These are phyloP conservation scores for Nakazawaea holstii DNA, from an alignment of 805 yeast genomes.

Conservation along the genomic window DNA sequence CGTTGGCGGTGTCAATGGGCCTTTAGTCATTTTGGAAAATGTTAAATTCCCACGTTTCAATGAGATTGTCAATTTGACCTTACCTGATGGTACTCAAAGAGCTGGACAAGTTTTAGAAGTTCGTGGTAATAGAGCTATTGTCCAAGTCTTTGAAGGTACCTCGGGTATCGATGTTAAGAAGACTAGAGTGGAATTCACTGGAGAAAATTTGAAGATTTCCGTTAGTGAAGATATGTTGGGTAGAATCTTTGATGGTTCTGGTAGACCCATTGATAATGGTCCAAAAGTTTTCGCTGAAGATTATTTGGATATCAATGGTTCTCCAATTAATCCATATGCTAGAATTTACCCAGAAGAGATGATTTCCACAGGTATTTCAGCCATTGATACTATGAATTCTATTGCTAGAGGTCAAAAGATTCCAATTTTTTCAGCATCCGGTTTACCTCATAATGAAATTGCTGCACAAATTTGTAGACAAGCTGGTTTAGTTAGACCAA, in stretches of 20 bases:
- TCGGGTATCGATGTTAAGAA: slow-evolving; percentile 98
- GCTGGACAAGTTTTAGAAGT: slow-evolving; percentile 99
- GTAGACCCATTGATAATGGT: slow-evolving; percentile 97
- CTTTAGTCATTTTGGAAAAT: slow-evolving; percentile 84
- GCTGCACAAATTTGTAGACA: slow-evolving; percentile 99
- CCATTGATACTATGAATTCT: slow-evolving; percentile 98
- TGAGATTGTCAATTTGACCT: slow-evolving; percentile 93
- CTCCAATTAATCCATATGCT: slow-evolving; percentile 97
- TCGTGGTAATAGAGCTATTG: slow-evolving; percentile 94
- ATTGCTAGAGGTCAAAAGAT: slow-evolving; percentile 99
- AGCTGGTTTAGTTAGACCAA: slow-evolving; percentile 98
- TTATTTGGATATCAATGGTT: slow-evolving; percentile 95
- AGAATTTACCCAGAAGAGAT: slow-evolving; percentile 99
- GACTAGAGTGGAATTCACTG: slow-evolving; percentile 96
- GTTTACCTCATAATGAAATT: slow-evolving; percentile 98
- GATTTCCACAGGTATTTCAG: slow-evolving; percentile 98
- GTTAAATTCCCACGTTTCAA: slow-evolving; percentile 88
- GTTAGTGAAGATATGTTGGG: slow-evolving; percentile 97
- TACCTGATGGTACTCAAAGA: slow-evolving; percentile 92
- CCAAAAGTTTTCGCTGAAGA: slow-evolving; percentile 99
- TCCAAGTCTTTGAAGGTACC: slow-evolving; percentile 98
- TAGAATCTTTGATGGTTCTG: slow-evolving; percentile 97
- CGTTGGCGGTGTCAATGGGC: slow-evolving; percentile 98
- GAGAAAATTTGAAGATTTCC: slow-evolving; percentile 86
- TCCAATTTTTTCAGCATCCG: slow-evolving; percentile 98